These are phyloP conservation scores for Solanum ossicruentum DNA, from an alignment of 257 asterid genomes.

Conservation along the genomic window DNA sequence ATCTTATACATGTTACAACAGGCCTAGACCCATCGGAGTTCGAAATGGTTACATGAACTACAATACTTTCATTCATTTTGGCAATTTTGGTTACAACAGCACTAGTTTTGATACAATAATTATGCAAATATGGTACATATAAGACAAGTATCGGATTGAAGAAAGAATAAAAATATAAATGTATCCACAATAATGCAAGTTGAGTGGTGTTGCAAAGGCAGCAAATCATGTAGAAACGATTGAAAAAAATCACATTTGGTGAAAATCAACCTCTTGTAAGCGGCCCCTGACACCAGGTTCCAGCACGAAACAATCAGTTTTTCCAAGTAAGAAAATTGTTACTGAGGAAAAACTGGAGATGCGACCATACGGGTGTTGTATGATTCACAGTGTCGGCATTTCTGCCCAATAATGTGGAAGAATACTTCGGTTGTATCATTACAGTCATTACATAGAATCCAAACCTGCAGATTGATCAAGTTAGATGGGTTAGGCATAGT, in stretches of 20 bases:
- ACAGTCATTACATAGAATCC: conserved; percentile 97
- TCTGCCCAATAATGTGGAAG: conserved; percentile 90
- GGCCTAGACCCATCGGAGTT: background rate
- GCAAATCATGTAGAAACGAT: background rate
- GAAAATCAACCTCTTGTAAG: background rate
- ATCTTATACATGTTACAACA: background rate
- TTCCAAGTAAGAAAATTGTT: background rate
- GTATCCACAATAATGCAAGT: background rate
- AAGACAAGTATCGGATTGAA: background rate
- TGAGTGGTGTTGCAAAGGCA: background rate
- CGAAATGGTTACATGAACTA: background rate
- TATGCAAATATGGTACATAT: background rate
- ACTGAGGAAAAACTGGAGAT: conserved; percentile 80
- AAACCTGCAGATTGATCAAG: conserved; percentile 35
- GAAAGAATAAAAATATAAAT: background rate
- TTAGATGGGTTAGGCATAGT: background rate
- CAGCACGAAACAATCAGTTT: background rate
- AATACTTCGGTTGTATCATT: conserved; percentile 82
- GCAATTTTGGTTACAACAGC: background rate
- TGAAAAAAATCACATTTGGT: background rate
- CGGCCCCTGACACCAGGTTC: background rate
- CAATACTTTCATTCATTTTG: background rate
- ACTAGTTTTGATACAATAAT: background rate
- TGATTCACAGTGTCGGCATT: conserved; percentile 83
- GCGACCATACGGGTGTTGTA: conserved; percentile 78